phyloP scores from a whole-genome alignment of 129 eudicot species.

The Kitagawia praeruptora region DNA sequence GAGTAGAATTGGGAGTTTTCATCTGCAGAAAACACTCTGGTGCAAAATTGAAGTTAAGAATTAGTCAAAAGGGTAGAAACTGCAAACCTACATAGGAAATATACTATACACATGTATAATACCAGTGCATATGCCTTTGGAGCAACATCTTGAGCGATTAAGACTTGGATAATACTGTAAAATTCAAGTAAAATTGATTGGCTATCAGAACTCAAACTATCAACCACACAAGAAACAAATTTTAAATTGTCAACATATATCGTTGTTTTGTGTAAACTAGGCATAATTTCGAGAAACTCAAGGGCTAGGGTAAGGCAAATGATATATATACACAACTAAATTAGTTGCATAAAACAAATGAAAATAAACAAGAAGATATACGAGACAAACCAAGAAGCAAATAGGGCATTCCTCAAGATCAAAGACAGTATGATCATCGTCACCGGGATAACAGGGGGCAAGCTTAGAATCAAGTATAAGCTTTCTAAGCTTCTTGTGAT shows the following conservation, averaged over 20 bases:
- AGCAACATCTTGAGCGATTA: conserved; percentile 93
- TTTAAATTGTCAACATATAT: too few species aligned
- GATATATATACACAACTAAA: neutral
- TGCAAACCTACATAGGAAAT: neutral
- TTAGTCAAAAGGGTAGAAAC: neutral
- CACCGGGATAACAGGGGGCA: conserved; percentile 96
- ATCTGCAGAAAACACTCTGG: conserved; percentile 96
- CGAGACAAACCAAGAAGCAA: conserved; percentile 83
- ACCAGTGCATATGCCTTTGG: conserved; percentile 98
- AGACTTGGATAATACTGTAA: conserved; percentile 93
- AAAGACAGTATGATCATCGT: conserved; percentile 55
- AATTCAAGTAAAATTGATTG: neutral
- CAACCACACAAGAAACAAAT: neutral
- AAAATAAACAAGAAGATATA: neutral
- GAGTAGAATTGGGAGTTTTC: conserved; percentile 95
- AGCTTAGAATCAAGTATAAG: conserved; percentile 91
- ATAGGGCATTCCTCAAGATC: conserved; percentile 98
- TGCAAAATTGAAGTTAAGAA: conserved; percentile 10
- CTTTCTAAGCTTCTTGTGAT: conserved; percentile 93
- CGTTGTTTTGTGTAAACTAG: too few species aligned
- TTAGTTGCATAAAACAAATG: neutral
- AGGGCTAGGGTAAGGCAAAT: neutral
- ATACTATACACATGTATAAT: neutral
- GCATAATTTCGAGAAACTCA: neutral
- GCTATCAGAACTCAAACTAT: conserved; percentile 1